A percentile compares a stretch with the other conserved stretches of the same genome.
Evolutionary conservation across 345 rosid genomes (phyloP).

Genomic region (Isatis tinctoria): DNA sequence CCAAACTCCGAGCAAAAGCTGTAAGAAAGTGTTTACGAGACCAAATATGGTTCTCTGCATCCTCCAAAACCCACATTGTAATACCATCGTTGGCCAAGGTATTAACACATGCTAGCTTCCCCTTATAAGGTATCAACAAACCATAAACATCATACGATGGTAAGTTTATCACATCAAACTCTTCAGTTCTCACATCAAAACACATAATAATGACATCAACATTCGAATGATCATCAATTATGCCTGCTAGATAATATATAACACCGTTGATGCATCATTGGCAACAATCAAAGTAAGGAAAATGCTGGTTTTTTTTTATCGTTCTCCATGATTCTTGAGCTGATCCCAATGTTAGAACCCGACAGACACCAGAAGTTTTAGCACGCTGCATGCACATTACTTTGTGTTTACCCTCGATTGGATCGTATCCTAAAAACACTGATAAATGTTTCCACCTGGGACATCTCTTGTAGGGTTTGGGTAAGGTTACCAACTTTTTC

Average conservation of each 20-base stretch:
- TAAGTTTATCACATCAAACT: not conserved
- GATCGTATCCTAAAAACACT: not conserved
- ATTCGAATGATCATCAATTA: not conserved
- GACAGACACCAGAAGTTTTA: not conserved
- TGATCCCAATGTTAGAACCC: conserved; percentile 10
- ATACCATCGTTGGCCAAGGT: not conserved
- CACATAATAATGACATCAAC: not conserved
- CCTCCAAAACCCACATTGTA: not conserved
- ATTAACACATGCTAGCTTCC: not conserved
- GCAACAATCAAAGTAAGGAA: fast-evolving
- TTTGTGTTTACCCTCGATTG: not conserved
- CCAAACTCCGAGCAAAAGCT: not conserved
- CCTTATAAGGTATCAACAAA: not conserved
- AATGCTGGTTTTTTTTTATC: not conserved
- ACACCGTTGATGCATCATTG: not conserved
- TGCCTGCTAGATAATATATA: not conserved
- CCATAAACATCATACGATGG: not conserved
- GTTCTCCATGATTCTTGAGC: not conserved
- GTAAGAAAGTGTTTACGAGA: not conserved
- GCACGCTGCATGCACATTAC: not conserved
- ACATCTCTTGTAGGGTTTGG: not conserved
- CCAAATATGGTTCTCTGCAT: not conserved
- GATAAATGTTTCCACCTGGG: not conserved
- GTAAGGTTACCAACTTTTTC: not conserved
- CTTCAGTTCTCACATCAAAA: not conserved